Evolutionary conservation across 768 basidiomycete species (phyloP).

Genomic region (Collybiopsis confluens): DNA sequence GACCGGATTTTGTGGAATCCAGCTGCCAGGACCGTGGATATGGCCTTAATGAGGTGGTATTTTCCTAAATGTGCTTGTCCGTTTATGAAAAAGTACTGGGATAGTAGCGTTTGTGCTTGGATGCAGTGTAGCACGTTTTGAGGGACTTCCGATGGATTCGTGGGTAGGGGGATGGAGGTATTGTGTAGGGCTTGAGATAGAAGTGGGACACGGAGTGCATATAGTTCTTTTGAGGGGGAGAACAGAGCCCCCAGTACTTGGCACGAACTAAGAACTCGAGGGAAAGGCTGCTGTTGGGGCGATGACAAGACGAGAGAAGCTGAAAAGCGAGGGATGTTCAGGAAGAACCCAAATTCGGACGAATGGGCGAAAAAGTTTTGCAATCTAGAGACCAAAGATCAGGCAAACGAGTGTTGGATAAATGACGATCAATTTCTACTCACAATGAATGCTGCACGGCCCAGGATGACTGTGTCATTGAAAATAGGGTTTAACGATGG

Average conservation of each 20-base stretch:
- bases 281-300: slow-evolving; percentile 10
- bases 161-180: slow-evolving; percentile 11
- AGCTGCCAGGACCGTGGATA: slow-evolving; percentile 25
- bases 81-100: slow-evolving; percentile 39
- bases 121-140: slow-evolving; percentile 26
- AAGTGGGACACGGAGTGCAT: slow-evolving; percentile 9
- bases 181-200: slow-evolving; percentile 15
- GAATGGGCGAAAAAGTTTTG: slow-evolving; percentile 14
- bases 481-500: neutral
- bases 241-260: slow-evolving; percentile 17
- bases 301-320: slow-evolving; percentile 21
- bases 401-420: neutral
- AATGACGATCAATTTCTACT: neutral
- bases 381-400: slow-evolving; percentile 2
- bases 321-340: slow-evolving; percentile 36
- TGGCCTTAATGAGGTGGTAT: slow-evolving; percentile 36
- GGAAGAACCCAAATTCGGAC: slow-evolving; percentile 44
- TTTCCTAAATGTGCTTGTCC: slow-evolving; percentile 40
- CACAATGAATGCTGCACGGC: slow-evolving; percentile 14
- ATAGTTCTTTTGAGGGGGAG: slow-evolving; percentile 11
- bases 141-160: slow-evolving; percentile 21
- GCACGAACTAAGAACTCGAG: slow-evolving; percentile 13
- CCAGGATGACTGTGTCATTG: slow-evolving; percentile 2
- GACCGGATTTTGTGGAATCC: slow-evolving; percentile 26
- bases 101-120: slow-evolving; percentile 39